phyloP scores from a whole-genome alignment of 2,329 filamentous ascomycete species.

The Calonectria honghensis region DNA sequence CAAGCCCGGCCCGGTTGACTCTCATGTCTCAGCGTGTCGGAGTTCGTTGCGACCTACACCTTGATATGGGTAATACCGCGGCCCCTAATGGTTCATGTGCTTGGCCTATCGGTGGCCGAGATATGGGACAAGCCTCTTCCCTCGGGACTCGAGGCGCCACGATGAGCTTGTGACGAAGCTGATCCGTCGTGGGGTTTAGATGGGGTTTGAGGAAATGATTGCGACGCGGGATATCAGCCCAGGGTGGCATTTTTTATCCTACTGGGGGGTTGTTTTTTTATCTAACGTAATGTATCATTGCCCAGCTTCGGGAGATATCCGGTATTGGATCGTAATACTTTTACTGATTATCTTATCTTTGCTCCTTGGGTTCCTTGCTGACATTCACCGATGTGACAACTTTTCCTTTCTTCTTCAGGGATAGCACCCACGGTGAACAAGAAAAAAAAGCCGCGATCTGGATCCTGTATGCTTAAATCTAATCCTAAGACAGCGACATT shows the following conservation, averaged over 20 bases:
- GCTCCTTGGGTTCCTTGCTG: background rate
- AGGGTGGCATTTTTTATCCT: background rate
- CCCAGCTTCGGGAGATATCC: background rate
- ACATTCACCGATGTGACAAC: conserved; percentile 13
- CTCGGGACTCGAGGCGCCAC: background rate
- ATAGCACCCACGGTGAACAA: background rate
- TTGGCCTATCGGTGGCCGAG: conserved; percentile 4
- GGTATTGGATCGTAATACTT: conserved; percentile 9
- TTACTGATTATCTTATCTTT: conserved; percentile 13
- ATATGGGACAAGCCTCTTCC: background rate
- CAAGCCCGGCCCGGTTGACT: conserved; percentile 23
- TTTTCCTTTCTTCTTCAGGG: background rate
- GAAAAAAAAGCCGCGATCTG: background rate
- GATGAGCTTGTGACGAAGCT: background rate
- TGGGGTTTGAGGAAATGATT: background rate
- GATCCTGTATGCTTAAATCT: background rate
- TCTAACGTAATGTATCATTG: conserved; percentile 2
- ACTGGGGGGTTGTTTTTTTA: background rate
- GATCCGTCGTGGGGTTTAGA: background rate
- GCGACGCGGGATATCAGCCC: conserved; percentile 6
- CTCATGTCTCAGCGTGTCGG: conserved; percentile 12
- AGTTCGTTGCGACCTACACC: conserved; percentile 14
- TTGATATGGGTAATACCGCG: conserved; percentile 17
- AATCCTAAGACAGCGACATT: background rate
- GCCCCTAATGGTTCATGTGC: conserved; percentile 21